Evolutionary conservation across 257 asterid species (phyloP).

Genomic region (Solanum habrochaites): DNA sequence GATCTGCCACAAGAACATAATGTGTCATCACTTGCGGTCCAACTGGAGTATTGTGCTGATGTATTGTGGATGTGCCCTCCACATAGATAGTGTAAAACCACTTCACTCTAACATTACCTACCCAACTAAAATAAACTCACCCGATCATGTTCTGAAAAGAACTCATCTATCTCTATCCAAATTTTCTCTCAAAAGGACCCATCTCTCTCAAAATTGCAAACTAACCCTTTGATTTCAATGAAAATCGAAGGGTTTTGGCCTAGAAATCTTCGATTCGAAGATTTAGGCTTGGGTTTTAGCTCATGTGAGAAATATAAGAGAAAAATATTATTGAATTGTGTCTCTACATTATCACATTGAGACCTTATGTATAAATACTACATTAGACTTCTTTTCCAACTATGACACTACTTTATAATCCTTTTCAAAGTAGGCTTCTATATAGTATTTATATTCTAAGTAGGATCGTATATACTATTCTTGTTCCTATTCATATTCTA

Average conservation of each 20-base stretch:
- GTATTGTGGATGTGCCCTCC: neutral
- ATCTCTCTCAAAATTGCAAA: neutral
- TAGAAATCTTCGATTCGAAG: neutral
- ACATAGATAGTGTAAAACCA: neutral
- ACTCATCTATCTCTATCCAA: neutral
- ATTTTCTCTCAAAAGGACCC: neutral
- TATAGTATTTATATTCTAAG: neutral
- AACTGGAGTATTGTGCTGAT: neutral
- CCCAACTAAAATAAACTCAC: neutral
- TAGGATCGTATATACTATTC: neutral
- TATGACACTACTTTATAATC: neutral
- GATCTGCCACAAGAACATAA: neutral
- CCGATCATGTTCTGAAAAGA: neutral
- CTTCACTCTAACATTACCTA: neutral
- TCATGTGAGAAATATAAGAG: neutral
- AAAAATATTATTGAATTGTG: neutral
- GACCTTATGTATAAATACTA: neutral
- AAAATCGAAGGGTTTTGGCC: neutral
- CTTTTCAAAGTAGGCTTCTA: neutral
- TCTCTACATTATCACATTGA: neutral
- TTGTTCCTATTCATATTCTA: neutral
- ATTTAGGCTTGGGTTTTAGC: neutral
- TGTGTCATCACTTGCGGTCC: neutral
- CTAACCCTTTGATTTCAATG: neutral
- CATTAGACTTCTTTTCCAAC: neutral